These are phyloP conservation scores for Secale cereale DNA, from an alignment of 176 grass and related monocot species.

Conservation along the genomic window DNA sequence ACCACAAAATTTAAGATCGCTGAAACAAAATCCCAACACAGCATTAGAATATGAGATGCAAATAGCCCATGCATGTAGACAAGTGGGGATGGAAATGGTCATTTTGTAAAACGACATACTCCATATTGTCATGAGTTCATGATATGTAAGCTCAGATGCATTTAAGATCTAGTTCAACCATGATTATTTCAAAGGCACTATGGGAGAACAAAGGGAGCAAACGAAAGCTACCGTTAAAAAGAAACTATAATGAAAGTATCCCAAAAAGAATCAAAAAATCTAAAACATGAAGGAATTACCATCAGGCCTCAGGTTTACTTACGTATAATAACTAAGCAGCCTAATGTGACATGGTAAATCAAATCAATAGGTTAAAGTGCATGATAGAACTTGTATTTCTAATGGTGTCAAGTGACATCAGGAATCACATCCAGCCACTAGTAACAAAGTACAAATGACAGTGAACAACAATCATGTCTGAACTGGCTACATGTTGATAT, in stretches of 20 bases:
- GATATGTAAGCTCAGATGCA: background rate
- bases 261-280: background rate
- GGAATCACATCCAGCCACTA: background rate
- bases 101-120: background rate
- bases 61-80: background rate
- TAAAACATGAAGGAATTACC: background rate
- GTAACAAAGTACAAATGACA: background rate
- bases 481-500: background rate
- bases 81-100: background rate
- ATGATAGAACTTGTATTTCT: background rate
- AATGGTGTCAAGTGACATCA: background rate
- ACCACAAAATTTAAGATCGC: constrained; percentile 73
- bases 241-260: background rate
- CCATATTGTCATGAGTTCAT: background rate
- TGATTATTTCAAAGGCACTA: background rate
- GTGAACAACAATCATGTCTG: background rate
- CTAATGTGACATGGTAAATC: background rate
- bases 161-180: background rate
- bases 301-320: background rate
- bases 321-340: background rate
- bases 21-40: constrained; percentile 37
- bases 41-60: constrained; percentile 21
- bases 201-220: background rate
- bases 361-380: background rate
- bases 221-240: background rate